Evolutionary conservation across 176 grass and related monocot genomes (phyloP), one percentile per base, ranked within the genome.

Genomic region (Echinochloa phyllopogon): DNA sequence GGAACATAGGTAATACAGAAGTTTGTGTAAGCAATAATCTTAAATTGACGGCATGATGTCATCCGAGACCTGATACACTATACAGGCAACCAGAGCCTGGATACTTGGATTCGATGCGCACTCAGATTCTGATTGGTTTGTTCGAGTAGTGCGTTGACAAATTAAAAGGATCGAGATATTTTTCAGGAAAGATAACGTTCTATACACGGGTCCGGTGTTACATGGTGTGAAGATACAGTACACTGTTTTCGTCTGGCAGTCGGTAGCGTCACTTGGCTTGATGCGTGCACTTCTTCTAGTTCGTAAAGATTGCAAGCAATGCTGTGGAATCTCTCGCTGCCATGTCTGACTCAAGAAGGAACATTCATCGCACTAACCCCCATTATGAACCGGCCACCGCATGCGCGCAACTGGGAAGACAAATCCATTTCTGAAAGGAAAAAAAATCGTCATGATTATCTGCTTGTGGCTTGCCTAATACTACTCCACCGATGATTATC

Each of bases 191-290:
- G 62, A 25, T 50, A 42, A 18, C 69, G 45, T 90, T 82, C 45
- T 25, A 65, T 1, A 65, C 55, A 71, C 78, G 78, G 50, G 25
- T 77, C 44, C 64, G n/a, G 63, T 71, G 72, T 18, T 27, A 24
- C 43, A 24, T 64, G 45, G 65, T 77, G 88, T 71, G 20, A 69
- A n/a, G 50, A 65, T 61, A 42, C 76, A 52, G 38, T 27, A 21
- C 72, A 18, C 20, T 40, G 61, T 43, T 80, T 62, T 59, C 61
- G 56, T 50, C 51, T 69, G 7, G 55, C 15, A 25, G 20, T 7
- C 17, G 0, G 59, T 18, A 45, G 1, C 13, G 21, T 60, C 72
- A 1, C 52, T 47, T 50, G 62, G 49, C 72, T 41, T n/a, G 4
- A 79, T 79, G 55, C 75, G 49, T 75, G 47, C 68, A 65, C 86